A percentile compares a stretch with the other conserved stretches of the same genome.
Evolutionary conservation across 495 filamentous ascomycete genomes (phyloP).

Genomic region (Cercophora scortea): DNA sequence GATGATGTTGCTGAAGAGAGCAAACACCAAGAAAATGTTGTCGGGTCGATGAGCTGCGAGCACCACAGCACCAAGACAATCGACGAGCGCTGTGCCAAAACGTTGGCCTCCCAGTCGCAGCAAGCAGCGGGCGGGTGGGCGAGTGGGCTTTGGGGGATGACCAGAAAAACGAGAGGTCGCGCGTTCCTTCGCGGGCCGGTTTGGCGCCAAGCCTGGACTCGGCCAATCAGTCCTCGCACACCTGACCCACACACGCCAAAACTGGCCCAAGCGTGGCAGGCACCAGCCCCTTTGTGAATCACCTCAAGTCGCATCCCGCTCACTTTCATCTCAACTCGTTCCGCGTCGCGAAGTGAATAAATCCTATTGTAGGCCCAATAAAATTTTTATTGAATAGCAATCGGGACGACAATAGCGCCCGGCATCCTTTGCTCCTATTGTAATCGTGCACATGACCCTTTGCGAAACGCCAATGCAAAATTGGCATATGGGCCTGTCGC

Average conservation of each 20-base stretch:
- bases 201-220: neutral
- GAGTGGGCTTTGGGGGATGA: neutral
- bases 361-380: no score
- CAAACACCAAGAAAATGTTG: neutral
- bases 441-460: no score
- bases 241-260: conserved; percentile 1
- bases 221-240: conserved; percentile 3
- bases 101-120: neutral
- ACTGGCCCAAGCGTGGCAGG: conserved; percentile 18
- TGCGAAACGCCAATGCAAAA: no score
- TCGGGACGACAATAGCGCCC: no score
- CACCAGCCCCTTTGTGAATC: conserved; percentile 24
- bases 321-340: neutral
- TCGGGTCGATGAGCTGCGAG: neutral
- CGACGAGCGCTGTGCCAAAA: neutral
- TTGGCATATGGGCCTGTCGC: no score
- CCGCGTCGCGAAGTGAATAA: neutral
- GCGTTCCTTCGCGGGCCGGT: conserved; percentile 9
- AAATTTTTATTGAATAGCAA: no score
- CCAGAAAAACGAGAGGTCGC: conserved; percentile 8
- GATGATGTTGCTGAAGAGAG: no score
- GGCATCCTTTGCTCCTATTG: no score
- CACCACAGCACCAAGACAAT: neutral
- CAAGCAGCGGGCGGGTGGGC: neutral
- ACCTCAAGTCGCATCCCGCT: conserved; percentile 13